Evolutionary conservation across 495 filamentous ascomycete species (phyloP), one percentile per base, ranked within the genome.

Genomic region (Hyaloscypha hepaticicola): DNA sequence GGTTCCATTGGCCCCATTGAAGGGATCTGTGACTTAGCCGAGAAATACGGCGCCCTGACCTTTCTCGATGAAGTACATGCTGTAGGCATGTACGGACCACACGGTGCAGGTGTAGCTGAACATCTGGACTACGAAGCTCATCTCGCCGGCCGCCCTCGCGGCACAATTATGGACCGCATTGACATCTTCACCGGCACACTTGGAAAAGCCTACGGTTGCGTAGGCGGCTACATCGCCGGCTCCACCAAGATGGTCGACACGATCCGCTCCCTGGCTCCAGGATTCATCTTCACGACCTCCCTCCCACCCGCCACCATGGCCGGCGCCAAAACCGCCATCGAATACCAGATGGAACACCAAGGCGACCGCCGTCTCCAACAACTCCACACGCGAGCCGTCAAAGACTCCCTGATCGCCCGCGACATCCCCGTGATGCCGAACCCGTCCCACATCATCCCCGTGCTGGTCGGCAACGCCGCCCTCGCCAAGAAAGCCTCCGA

Each of bases 361-460:
- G 90, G 90, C 55, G 95, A 99, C 71, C 87, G 95, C 28, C 81
- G 87, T 50, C 85, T 97, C 33, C 95, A 99, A 78, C 95, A 99
- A 76, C 81, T 98, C 61, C 95, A 99, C 80, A 97, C 96, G 3
- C 88, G 91, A 49, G 90, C 91, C 4, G 92, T 97, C 45, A 98
- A 98, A 76, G 84, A 89, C 48, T 82, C 88, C 0, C 78, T 99
- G 49, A 82, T 81, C 66, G 88, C 83, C 2, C 80, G 85, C 60
- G 88, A 94, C 72, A 96, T 99, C 65, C 95, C 95, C n/a, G 96
- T 99, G 45, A 97, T 99, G 59, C 95, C 95, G 21, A 99, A 99
- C 76, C 96, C 95, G 0, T 92, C 88, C 25, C 95, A 99, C 78
- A 99, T 99, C 76, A 83, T 99, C 58, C 95, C 95, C 14, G 85